Percentiles rank a stretch among this genome's conserved stretches.
Conservation (phyloP, 1,284 basidiomycete genomes). For the Cerioporus squamosus region DNA sequence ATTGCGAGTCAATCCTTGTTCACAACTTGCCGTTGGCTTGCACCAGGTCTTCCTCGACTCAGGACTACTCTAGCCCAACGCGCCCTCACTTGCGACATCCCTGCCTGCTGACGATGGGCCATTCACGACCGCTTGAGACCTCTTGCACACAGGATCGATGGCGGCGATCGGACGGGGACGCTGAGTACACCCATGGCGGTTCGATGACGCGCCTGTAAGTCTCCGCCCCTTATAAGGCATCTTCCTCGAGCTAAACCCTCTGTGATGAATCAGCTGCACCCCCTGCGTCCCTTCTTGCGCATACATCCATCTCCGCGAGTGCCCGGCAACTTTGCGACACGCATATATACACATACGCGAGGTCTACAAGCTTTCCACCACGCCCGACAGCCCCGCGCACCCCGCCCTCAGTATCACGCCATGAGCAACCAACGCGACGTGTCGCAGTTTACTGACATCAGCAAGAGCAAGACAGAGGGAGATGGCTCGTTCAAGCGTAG, state of each 20-base stretch:
- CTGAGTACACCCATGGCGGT: neutral
- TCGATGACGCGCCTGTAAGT: neutral
- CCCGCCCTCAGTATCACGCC: neutral
- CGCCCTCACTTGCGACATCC: too few relatives aligned
- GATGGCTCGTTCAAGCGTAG: conserved; percentile 87
- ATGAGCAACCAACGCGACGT: conserved; percentile 17
- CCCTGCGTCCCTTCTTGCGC: neutral
- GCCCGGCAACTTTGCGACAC: neutral
- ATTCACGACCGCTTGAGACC: too few relatives aligned
- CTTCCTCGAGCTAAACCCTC: neutral
- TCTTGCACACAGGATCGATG: too few relatives aligned
- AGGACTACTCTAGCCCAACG: too few relatives aligned
- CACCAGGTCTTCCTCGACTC: too few relatives aligned
- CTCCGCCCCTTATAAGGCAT: neutral
- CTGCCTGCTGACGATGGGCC: too few relatives aligned
- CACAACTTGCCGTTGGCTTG: too few relatives aligned
- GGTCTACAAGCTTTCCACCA: neutral
- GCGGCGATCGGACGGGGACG: too few relatives aligned
- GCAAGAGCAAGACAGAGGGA: conserved; percentile 47
- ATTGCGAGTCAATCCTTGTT: too few relatives aligned
- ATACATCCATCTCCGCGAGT: neutral
- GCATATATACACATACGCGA: neutral
- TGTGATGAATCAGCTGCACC: neutral
- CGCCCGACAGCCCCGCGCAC: neutral
- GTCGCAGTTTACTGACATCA: conserved; percentile 52